Evolutionary conservation across 306 rosid genomes (phyloP).

Genomic region (Canavalia ensiformis): DNA sequence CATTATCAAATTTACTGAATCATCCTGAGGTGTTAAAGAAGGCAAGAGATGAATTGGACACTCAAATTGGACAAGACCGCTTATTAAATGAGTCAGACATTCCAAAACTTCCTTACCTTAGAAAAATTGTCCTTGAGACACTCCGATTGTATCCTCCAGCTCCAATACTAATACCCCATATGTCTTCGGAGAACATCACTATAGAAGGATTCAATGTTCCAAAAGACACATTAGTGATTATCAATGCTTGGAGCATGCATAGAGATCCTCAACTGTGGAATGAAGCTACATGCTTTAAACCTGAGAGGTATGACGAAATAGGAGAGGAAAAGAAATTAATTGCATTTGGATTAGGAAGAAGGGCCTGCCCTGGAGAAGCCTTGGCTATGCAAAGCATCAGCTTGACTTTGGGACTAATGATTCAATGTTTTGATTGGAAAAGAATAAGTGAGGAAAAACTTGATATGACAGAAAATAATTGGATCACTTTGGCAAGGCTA

Average conservation of each 20-base stretch:
- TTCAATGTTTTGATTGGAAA: constrained; percentile 44
- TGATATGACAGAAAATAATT: constrained; percentile 6
- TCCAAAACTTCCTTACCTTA: constrained; percentile 28
- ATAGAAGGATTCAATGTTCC: not conserved
- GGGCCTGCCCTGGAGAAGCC: constrained; percentile 22
- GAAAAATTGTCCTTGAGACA: not conserved
- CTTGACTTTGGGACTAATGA: constrained; percentile 12
- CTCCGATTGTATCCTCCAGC: constrained; percentile 6
- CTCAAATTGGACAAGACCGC: not conserved
- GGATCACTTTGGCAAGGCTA: not conserved
- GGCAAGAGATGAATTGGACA: not conserved
- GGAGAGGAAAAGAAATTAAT: constrained; percentile 3
- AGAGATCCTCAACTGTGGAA: not conserved
- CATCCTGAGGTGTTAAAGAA: not conserved
- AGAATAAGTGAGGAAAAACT: not conserved
- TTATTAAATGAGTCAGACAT: constrained; percentile 12
- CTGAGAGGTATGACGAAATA: constrained; percentile 20
- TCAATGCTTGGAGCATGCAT: constrained; percentile 5
- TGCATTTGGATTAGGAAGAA: constrained; percentile 12
- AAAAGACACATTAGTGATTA: not conserved
- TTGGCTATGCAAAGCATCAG: not conserved
- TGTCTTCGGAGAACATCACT: not conserved
- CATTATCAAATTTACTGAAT: not conserved
- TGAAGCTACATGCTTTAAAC: not conserved
- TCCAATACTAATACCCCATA: not conserved